Base-by-base conservation (phyloP, 148 eudicot genomes). In the Hydrangea macrophylla region DNA sequence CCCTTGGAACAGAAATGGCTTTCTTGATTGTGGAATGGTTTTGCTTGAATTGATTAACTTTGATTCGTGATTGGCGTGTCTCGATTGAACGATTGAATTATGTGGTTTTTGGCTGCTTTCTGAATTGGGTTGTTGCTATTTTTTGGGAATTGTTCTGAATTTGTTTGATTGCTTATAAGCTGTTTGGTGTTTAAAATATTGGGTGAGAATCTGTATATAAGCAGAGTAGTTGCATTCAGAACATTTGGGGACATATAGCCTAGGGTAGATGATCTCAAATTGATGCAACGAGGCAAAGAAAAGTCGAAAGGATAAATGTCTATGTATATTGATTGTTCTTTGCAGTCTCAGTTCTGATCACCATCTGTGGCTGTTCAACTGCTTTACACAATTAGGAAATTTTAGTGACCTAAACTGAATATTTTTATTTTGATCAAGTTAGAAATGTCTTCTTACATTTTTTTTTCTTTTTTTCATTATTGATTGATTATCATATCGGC, bases 31-130 rank as follows among this genome's bases (percentile, higher is more conserved):
- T 45, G 56, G 54, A 64, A 48, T n/a, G 6, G 20, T 9, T n/a
- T 57, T 57, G 60, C 32, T 57, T 57, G 1, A 27, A 13, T 28
- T 28, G 36, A 58, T 28, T 37, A 30, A 60, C 35, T 60, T 60
- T 36, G 28, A 37, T 9, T 56, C 7, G 4, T 60, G 45, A 35
- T 12, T 6, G 25, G 23, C 17, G 0, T 42, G 11, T 48, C 53
- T 48, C 53, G 23, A 58, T 10, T 58, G n/a, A 7, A 6, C 31
- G 36, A 58, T n/a, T 10, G 59, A 56, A 28, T 64, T 48, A 28
- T 15, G 12, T 1, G 40, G 18, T 23, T 27, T 26, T 32, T 1
- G 1, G 8, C 4, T 4, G 39, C 6, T 26, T 9, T 9, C 55
- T 15, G 11, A 18, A 63, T 20, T 64, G 26, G 25, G 22, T 64